Evolutionary conservation across 1,139 yeast genomes (phyloP), one percentile per base, ranked within the genome.

Genomic region (Scheffersomyces quercinus): DNA sequence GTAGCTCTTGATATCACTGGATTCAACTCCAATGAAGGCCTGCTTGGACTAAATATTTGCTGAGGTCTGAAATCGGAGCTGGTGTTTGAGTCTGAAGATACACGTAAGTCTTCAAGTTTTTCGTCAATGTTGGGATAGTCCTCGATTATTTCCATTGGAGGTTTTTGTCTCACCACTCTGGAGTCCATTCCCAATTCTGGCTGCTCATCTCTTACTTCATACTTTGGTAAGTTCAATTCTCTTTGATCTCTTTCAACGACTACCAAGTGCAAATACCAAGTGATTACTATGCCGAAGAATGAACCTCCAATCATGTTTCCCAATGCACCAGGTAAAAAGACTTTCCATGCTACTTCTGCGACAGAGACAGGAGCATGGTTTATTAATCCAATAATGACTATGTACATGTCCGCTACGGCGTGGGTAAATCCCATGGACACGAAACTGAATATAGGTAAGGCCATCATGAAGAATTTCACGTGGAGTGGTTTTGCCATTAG

Each of bases 401-500:
- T 54, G 52, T 72, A 81, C 91, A 87, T 85, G 60, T 88, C 95
- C 1, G 95, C 95, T 8, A 88, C 89, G 2, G 81, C 81, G 58
- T 88, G 95, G 4, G 88, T 81, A 61, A 82, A 87, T 0, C 95
- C 95, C 68, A 83, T 70, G 1, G 82, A 55, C 7, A 85, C 95
- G 60, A 87, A 85, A 0, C 90, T 80, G 62, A 85, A 84, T 10
- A 87, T 72, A 0, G 95, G 95, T 20, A 86, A 58, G 6, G 71
- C 53, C 68, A 87, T 76, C 68, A 84, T 64, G n/a, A 85, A 37
- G 37, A 84, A 73, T 55, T 85, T 85, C 34, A 88, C 95, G 57
- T 87, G 95, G n/a, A 83, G 55, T 0, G 95, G 95, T 55, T 84
- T 85, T 7, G 85, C 86, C 82, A 86, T 78, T 31, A 88, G 66